These are phyloP conservation scores for Colletotrichum sp. DNA, from an alignment of 2,329 filamentous ascomycete species.

Conservation along the genomic window DNA sequence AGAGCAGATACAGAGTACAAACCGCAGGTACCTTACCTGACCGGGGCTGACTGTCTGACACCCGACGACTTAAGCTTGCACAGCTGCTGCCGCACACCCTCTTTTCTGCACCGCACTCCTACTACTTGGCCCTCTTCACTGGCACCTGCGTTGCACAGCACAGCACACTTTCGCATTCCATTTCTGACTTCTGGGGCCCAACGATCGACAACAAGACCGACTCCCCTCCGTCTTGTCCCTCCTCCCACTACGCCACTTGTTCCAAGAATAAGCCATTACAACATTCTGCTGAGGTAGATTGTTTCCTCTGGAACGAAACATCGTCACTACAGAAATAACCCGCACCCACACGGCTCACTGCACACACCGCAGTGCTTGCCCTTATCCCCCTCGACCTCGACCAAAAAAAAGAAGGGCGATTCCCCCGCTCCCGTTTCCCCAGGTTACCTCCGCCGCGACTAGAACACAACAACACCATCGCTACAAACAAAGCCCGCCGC, in stretches of 20 bases:
- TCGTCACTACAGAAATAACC: constrained; percentile 7
- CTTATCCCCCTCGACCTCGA: background rate
- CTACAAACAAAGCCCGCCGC: background rate
- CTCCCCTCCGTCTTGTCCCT: background rate
- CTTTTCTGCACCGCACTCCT: constrained; percentile 17
- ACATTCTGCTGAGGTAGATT: constrained; percentile 4
- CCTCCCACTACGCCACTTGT: constrained; percentile 2
- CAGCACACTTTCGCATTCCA: constrained; percentile 7
- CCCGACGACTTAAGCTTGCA: constrained; percentile 16
- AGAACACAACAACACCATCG: constrained; percentile 36
- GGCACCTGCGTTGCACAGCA: background rate
- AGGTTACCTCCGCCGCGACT: constrained; percentile 7
- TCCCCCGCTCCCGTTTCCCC: constrained; percentile 14
- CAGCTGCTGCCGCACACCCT: constrained; percentile 13
- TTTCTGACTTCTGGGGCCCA: background rate
- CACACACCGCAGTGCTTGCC: background rate
- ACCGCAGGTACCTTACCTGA: background rate
- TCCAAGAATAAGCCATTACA: constrained; percentile 14
- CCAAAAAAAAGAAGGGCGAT: background rate
- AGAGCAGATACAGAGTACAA: background rate
- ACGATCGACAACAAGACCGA: constrained; percentile 11
- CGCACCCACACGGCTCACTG: background rate
- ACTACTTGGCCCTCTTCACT: background rate
- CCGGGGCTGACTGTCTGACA: constrained; percentile 17
- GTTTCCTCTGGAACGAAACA: constrained; percentile 16